Percentiles rank a stretch among this genome's conserved stretches.
Conservation (phyloP, 495 filamentous ascomycete genomes). For the Tuber umbilicatum region DNA sequence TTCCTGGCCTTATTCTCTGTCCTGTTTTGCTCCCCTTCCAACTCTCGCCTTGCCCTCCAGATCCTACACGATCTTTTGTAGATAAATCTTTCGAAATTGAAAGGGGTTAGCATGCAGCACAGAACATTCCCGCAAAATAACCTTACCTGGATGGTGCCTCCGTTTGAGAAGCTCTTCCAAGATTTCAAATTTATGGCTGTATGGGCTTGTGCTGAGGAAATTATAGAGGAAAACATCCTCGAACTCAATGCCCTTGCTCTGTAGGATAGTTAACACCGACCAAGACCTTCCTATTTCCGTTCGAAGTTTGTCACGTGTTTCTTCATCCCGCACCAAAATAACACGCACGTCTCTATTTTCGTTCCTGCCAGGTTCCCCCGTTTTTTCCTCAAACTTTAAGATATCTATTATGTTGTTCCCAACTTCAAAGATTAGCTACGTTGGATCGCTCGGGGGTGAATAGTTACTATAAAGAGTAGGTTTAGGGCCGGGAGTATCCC, state of each 20-base stretch:
- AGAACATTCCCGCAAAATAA: background rate
- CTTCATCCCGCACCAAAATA: conserved; percentile 45
- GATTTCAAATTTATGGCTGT: conserved; percentile 1
- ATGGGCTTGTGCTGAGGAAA: conserved; percentile 28
- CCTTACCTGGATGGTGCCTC: background rate
- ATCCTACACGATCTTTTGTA: background rate
- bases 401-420: background rate
- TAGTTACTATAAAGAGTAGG: conserved; percentile 45
- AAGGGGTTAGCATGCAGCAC: background rate
- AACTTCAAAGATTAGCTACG: conserved; percentile 2
- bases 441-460: background rate
- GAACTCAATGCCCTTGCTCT: conserved; percentile 51
- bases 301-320: conserved; percentile 20
- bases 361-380: background rate
- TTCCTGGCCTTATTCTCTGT: background rate
- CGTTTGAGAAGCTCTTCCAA: conserved; percentile 5
- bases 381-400: background rate
- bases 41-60: background rate
- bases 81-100: background rate
- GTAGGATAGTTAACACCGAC: conserved; percentile 45
- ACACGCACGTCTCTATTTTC: conserved; percentile 48
- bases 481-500: conserved; percentile 43
- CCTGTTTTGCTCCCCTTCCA: background rate
- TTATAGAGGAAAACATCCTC: conserved; percentile 41
- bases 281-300: conserved; percentile 38